Evolutionary conservation across 148 eudicot species (phyloP).

Genomic region (Vaccinium corymbosum): DNA sequence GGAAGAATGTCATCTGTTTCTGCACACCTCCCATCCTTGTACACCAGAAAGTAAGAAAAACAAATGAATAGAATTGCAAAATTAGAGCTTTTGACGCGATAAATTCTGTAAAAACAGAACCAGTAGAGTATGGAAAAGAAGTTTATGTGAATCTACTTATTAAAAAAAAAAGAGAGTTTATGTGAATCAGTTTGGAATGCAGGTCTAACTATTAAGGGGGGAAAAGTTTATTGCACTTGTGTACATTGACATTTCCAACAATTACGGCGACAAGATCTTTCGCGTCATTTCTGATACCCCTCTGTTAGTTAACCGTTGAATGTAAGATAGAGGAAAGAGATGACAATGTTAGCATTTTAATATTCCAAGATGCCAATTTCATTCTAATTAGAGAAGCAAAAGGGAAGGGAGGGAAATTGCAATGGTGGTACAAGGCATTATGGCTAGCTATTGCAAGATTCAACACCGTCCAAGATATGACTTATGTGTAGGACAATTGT

Average conservation of each 20-base stretch:
- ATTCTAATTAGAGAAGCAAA: background rate
- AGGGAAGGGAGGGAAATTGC: background rate
- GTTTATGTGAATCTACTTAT: background rate
- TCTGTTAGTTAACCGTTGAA: background rate
- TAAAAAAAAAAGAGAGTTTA: background rate
- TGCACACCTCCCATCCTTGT: conserved; percentile 66
- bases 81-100: background rate
- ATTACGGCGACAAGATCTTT: background rate
- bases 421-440: background rate
- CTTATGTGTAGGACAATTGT: background rate
- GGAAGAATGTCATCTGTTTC: conserved; percentile 60
- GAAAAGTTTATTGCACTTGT: background rate
- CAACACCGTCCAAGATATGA: background rate
- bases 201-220: background rate
- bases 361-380: background rate
- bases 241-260: background rate
- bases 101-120: background rate
- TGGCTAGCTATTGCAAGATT: background rate
- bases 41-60: background rate
- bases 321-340: background rate
- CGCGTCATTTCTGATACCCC: background rate
- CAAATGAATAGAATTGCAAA: background rate
- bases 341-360: background rate
- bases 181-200: background rate
- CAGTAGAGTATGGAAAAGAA: background rate